Percentiles rank a stretch among this genome's conserved stretches.
phyloP scores from a whole-genome alignment of 2,329 filamentous ascomycete genomes.

The Fusarium sp. region DNA sequence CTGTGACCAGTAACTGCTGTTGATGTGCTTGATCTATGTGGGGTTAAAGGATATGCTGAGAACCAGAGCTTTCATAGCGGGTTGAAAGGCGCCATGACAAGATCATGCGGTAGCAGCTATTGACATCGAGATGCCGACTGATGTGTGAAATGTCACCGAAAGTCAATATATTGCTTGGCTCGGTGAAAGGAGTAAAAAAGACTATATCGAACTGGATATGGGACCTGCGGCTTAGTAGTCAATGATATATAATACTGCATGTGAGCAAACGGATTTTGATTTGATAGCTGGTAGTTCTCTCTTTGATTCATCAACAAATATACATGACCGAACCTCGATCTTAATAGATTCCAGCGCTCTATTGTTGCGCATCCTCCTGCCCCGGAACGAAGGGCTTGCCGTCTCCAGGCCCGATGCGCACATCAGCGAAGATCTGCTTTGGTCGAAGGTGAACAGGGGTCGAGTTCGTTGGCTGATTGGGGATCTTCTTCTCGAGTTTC shows the following conservation, averaged over 20 bases:
- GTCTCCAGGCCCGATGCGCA: conserved; percentile 55
- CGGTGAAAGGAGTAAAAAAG: not conserved
- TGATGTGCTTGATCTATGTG: not conserved
- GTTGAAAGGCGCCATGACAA: not conserved
- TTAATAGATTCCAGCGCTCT: conserved; percentile 32
- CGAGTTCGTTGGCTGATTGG: conserved; percentile 75
- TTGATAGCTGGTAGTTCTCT: conserved; percentile 35
- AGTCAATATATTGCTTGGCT: not conserved
- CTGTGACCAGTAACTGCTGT: not conserved
- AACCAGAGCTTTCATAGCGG: too few relatives aligned
- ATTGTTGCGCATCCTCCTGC: conserved; percentile 52
- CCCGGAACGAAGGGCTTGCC: conserved; percentile 56
- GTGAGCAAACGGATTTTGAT: conserved; percentile 12
- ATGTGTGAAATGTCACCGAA: not conserved
- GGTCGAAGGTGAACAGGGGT: conserved; percentile 79
- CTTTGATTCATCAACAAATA: conserved; percentile 47
- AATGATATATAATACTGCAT: not conserved
- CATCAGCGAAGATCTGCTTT: conserved; percentile 70
- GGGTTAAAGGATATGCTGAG: not conserved
- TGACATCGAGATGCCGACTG: not conserved
- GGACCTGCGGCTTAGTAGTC: not conserved
- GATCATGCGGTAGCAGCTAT: not conserved
- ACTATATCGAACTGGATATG: not conserved
- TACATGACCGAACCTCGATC: conserved; percentile 44
- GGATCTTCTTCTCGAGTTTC: conserved; percentile 85